Evolutionary conservation across 352 stramenopile genomes (phyloP), one percentile per base, ranked within the genome.

Genomic region (Phytopythium oedochilum): DNA sequence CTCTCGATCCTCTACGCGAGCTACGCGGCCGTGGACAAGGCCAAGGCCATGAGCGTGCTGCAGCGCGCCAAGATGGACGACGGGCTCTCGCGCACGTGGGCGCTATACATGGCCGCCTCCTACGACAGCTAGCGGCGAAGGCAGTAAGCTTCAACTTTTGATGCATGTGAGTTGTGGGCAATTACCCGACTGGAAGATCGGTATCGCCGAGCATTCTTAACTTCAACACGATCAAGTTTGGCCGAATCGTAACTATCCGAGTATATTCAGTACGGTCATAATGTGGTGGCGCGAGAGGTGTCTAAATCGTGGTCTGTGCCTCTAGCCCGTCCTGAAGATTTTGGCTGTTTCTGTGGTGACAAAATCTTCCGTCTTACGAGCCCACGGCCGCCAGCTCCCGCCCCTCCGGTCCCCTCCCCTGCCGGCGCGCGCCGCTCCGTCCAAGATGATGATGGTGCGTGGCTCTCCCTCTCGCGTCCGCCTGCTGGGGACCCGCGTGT

Each of bases 61-160:
- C 57, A 80, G 42, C 77, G 63, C 38, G 59, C 63, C 51, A 78
- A 71, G 28, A 78, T 92, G 74, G 82, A 92, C 53, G 78, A 89
- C 54, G 81, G 81, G 1, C 66, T 92, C 20, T 75, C 76, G 28
- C 81, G 81, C 23, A 62, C 81, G 2, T 92, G 81, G 81, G 81
- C 81, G 18, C 57, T 92, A 3, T 92, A 88, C 68, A 86, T 88
- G 74, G 74, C 77, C n/a, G 69, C 69, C 15, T 76, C 66, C 31
- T 70, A 74, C 34, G 57, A 61, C 36, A 58, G 74, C 31, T 32
- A n/a, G n/a, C n/a, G n/a, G n/a, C n/a, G n/a, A n/a, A n/a, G n/a
- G n/a, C n/a, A n/a, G n/a, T n/a, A n/a, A n/a, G n/a, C n/a, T n/a
- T n/a, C n/a, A n/a, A n/a, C n/a, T n/a, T n/a, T n/a, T 80, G 45